Evolutionary conservation across 208 protist species (phyloP).

Genomic region (Trypanosoma cruzi): DNA sequence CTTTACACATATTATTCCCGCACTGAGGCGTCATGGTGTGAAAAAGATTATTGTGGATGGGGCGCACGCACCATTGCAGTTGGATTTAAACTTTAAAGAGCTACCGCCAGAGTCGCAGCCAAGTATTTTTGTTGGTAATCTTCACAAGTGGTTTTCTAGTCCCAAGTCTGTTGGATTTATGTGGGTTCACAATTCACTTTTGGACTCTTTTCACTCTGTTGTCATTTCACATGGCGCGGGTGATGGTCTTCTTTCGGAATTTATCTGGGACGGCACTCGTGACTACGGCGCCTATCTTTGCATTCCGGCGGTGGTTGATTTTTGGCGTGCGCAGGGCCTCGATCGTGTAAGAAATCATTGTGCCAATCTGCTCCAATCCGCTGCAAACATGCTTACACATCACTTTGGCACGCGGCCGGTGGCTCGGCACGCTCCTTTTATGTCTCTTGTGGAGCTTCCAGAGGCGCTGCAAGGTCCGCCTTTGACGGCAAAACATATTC

Average conservation of each 20-base stretch:
- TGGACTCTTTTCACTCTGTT: slow-evolving; percentile 60
- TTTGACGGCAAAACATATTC: slow-evolving; percentile 80
- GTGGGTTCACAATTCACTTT: slow-evolving; percentile 55
- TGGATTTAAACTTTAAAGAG: slow-evolving; percentile 71
- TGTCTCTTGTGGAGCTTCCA: slow-evolving; percentile 88
- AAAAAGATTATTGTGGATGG: slow-evolving; percentile 90
- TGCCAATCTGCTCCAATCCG: slow-evolving; percentile 44
- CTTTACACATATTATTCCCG: slow-evolving; percentile 84
- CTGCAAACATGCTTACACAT: slow-evolving; percentile 64
- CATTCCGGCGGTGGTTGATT: slow-evolving; percentile 75
- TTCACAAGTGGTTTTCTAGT: slow-evolving; percentile 92
- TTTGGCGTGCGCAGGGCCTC: slow-evolving; percentile 70
- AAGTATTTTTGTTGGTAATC: slow-evolving; percentile 83
- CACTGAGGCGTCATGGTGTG: slow-evolving; percentile 64
- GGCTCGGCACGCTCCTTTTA: slow-evolving; percentile 71
- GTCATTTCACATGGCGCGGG: slow-evolving; percentile 89
- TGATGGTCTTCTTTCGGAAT: slow-evolving; percentile 86
- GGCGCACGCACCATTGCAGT: slow-evolving; percentile 82
- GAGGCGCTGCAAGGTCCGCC: slow-evolving; percentile 57
- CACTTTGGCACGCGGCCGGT: slow-evolving; percentile 72
- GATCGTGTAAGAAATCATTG: slow-evolving; percentile 66
- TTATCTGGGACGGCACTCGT: slow-evolving; percentile 91
- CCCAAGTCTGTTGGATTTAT: slow-evolving; percentile 90
- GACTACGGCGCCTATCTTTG: slow-evolving; percentile 87
- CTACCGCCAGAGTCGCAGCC: slow-evolving; percentile 55